phyloP scores from a whole-genome alignment of 352 stramenopile genomes.

The Phytophthora pini region DNA sequence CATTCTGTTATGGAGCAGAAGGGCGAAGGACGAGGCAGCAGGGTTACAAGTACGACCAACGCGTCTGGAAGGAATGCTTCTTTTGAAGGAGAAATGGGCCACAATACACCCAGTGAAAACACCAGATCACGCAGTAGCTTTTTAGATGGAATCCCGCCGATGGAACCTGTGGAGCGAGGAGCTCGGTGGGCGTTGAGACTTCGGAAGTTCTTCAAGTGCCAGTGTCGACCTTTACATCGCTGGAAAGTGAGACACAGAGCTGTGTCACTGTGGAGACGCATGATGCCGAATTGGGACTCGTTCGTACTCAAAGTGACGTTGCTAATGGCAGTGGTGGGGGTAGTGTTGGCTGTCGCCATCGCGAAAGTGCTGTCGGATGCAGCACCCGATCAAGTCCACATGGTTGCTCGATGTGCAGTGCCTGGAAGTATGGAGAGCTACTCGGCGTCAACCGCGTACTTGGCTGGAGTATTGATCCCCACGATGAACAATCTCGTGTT shows the following conservation, averaged over 20 bases:
- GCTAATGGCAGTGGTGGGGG: slow-evolving; percentile 52
- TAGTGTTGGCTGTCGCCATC: slow-evolving; percentile 49
- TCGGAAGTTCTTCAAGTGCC: slow-evolving; percentile 33
- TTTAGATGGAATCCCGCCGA: slow-evolving; percentile 31
- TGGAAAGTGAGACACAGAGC: slow-evolving; percentile 37
- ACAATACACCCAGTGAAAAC: slow-evolving; percentile 43
- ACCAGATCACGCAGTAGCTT: slow-evolving; percentile 36
- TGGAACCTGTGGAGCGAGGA: slow-evolving; percentile 33
- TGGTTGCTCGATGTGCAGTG: slow-evolving; percentile 54
- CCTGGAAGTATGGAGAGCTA: slow-evolving; percentile 34
- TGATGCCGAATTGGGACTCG: slow-evolving; percentile 81
- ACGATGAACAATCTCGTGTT: slow-evolving; percentile 77
- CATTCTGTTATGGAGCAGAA: slow-evolving; percentile 45
- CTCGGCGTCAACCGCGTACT: slow-evolving; percentile 45
- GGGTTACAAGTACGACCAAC: slow-evolving; percentile 25
- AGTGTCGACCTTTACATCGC: slow-evolving; percentile 16
- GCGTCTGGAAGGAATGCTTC: slow-evolving; percentile 30
- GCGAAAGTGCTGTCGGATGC: slow-evolving; percentile 43
- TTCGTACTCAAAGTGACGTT: slow-evolving; percentile 67
- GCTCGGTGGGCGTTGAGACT: slow-evolving; percentile 26
- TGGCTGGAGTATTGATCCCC: slow-evolving; percentile 62
- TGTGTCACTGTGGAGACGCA: slow-evolving; percentile 55
- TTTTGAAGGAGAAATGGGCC: slow-evolving; percentile 38
- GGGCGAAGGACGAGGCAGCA: slow-evolving; percentile 20
- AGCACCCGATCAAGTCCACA: slow-evolving; percentile 35